Evolutionary conservation across 2,329 filamentous ascomycete species (phyloP), one percentile per base, ranked within the genome.

Genomic region (Alternaria gansuensis): DNA sequence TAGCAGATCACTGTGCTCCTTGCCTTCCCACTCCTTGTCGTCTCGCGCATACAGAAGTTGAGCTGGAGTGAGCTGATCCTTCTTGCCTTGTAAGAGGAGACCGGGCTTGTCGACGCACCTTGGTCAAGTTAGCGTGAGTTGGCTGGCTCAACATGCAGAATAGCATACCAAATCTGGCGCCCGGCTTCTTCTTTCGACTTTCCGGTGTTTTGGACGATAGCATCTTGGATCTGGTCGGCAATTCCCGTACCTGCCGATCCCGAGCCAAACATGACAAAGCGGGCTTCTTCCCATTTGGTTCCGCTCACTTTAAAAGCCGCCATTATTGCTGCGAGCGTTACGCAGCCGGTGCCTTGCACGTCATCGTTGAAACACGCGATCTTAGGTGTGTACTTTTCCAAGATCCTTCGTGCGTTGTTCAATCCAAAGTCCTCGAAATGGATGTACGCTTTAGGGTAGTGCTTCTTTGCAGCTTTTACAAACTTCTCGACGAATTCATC

Each of bases 381-480:
- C 49, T 90, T 72, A 0, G 88, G 83, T 1, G 89, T 85, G 69
- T 95, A 96, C 34, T 83, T 85, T 59, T 96, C 90, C 0, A 96
- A 82, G 2, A 96, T 85, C 3, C 90, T 85, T 29, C 90, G 83
- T 0, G 91, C 90, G 69, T 96, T 96, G 1, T 77, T 77, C 0
- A 96, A 79, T 0, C 92, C 92, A 79, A 96, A 96, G 71, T 96
- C 93, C 70, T 96, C 91, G 72, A 96, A 96, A 71, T 96, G 92
- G 21, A 96, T 89, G 68, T 93, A 94, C 0, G 93, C 92, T 44
- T 84, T 87, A 0, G 93, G 93, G 60, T 89, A 96, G 2, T 87
- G 82, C 66, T 89, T 87, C 43, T 87, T 82, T 0, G 89, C 89
- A 0, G 87, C 83, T 51, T 82, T 80, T 8, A 96, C 85, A 69